Evolutionary conservation across 2,329 filamentous ascomycete genomes (phyloP).

Genomic region (Chaetoscypha palmicola): DNA sequence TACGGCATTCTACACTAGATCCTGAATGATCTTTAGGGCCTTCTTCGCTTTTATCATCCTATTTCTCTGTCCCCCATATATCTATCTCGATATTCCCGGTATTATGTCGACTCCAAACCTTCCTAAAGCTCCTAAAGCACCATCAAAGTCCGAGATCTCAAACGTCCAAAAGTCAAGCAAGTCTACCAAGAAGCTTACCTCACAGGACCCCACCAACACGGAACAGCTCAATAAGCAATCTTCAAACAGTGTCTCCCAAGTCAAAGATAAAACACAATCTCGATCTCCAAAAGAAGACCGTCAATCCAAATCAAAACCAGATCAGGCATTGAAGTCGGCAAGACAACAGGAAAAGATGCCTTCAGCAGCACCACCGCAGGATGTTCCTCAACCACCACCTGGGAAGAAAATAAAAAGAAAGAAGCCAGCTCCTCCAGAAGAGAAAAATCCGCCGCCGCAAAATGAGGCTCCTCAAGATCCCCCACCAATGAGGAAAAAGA

Average conservation of each 20-base stretch:
- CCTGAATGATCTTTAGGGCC: not conserved
- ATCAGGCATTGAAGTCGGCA: not conserved
- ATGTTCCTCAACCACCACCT: not conserved
- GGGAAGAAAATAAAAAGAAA: slow-evolving; percentile 1
- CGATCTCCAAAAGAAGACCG: slow-evolving; percentile 4
- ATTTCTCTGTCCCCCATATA: slow-evolving; percentile 9
- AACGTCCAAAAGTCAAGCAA: slow-evolving; percentile 15
- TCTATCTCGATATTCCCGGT: slow-evolving; percentile 3
- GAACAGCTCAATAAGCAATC: slow-evolving; percentile 10
- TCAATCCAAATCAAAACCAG: not conserved
- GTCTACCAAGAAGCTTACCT: slow-evolving; percentile 19
- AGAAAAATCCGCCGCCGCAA: not conserved
- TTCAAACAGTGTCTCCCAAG: slow-evolving; percentile 4
- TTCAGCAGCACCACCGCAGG: slow-evolving; percentile 4
- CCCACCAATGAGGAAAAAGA: slow-evolving; percentile 1
- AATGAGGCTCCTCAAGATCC: not conserved
- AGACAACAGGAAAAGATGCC: slow-evolving; percentile 2
- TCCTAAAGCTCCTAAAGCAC: slow-evolving; percentile 16
- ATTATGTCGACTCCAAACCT: slow-evolving; percentile 16
- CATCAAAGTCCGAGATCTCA: slow-evolving; percentile 8
- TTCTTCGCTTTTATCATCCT: slow-evolving; percentile 1
- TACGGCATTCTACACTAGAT: not conserved
- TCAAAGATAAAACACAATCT: slow-evolving; percentile 3
- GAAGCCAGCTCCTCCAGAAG: not conserved
- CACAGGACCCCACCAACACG: slow-evolving; percentile 9